Percentiles rank a stretch among this genome's conserved stretches.
phyloP scores from a whole-genome alignment of 1,139 yeast genomes.

The Hansenula sp. region DNA sequence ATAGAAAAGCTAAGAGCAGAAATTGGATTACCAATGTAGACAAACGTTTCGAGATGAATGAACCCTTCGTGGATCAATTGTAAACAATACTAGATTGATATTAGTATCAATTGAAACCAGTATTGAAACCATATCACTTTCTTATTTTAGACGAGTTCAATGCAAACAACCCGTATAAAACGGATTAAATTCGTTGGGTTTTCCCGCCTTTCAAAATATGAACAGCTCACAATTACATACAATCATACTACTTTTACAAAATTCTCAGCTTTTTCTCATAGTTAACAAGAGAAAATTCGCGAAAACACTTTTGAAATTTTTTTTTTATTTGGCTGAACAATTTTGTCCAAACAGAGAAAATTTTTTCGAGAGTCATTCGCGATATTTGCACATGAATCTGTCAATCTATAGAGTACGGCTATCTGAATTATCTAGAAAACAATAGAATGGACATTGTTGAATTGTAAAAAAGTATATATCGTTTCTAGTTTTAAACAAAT shows the following conservation, averaged over 20 bases:
- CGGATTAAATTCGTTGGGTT: neutral
- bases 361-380: neutral
- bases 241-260: neutral
- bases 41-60: too few relatives aligned
- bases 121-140: too few relatives aligned
- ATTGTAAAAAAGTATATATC: neutral
- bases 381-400: neutral
- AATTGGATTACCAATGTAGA: too few relatives aligned
- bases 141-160: too few relatives aligned
- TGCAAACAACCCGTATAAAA: too few relatives aligned
- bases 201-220: neutral
- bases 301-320: neutral
- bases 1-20: too few relatives aligned
- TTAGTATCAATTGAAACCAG: too few relatives aligned
- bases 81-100: too few relatives aligned
- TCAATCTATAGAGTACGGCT: neutral
- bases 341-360: neutral
- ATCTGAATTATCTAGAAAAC: neutral
- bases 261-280: too few relatives aligned
- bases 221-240: conserved; percentile 1
- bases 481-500: too few relatives aligned
- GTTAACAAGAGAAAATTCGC: neutral
- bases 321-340: too few relatives aligned
- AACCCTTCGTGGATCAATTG: too few relatives aligned
- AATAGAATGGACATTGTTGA: neutral